Conservation (phyloP, 495 filamentous ascomycete species). For the Talaromyces liani region DNA sequence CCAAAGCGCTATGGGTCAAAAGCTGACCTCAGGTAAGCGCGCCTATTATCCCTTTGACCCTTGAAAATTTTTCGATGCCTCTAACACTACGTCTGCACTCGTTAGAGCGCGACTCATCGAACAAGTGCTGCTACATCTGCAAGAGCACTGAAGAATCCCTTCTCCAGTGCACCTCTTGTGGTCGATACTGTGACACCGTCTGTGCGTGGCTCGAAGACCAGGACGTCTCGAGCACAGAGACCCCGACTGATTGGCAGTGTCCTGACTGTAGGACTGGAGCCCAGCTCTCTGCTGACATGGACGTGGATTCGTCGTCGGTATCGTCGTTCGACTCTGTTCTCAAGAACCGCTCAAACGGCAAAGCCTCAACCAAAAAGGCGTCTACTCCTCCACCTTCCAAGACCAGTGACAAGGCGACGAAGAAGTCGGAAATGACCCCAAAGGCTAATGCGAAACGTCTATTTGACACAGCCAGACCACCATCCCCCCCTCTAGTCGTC, state of each 20-base stretch:
- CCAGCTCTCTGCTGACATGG: neutral
- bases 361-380: neutral
- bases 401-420: neutral
- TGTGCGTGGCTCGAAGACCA: neutral
- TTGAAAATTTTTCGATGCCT: neutral
- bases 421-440: neutral
- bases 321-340: neutral
- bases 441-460: neutral
- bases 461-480: neutral
- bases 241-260: neutral
- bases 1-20: neutral
- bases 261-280: neutral
- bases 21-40: neutral
- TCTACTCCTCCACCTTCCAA: neutral
- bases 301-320: neutral
- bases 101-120: neutral
- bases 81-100: neutral
- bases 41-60: neutral
- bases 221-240: neutral
- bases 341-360: neutral
- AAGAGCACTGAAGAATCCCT: neutral
- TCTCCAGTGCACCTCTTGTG: neutral
- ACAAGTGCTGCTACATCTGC: slow-evolving; percentile 1
- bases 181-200: neutral
- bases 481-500: neutral